phyloP scores from a whole-genome alignment of 495 filamentous ascomycete genomes.

The Neurospora sp. region DNA sequence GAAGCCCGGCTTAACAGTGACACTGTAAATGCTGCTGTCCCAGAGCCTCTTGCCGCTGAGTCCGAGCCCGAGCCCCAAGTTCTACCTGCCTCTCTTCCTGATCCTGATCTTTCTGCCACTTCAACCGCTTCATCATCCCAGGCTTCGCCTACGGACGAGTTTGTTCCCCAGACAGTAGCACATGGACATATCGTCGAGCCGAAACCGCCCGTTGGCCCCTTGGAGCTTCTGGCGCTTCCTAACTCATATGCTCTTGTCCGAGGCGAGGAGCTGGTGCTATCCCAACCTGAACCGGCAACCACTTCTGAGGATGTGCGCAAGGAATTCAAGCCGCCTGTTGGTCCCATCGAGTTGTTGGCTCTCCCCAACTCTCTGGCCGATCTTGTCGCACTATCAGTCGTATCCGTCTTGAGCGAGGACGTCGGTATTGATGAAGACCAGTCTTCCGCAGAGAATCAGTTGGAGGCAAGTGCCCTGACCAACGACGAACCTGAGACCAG shows the following conservation, averaged over 20 bases:
- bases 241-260: constrained; percentile 8
- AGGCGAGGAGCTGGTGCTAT: neutral
- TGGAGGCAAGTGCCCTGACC: neutral
- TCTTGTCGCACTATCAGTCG: constrained; percentile 1
- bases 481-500: neutral
- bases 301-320: neutral
- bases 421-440: neutral
- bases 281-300: neutral
- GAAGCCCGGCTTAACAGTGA: constrained; percentile 37
- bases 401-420: constrained; percentile 1
- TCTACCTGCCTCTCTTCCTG: neutral
- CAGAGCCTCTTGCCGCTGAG: neutral
- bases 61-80: neutral
- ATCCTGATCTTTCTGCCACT: neutral
- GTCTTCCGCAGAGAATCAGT: neutral
- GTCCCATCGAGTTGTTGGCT: constrained; percentile 19
- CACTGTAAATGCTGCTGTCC: neutral
- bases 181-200: neutral
- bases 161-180: neutral
- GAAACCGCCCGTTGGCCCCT: constrained; percentile 18
- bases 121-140: neutral
- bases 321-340: constrained; percentile 12
- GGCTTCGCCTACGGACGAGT: neutral
- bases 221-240: constrained; percentile 17
- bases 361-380: constrained; percentile 22